A percentile compares a stretch with the other conserved stretches of the same genome.
phyloP scores from a whole-genome alignment of 345 rosid genomes.

The Passiflora organensis region DNA sequence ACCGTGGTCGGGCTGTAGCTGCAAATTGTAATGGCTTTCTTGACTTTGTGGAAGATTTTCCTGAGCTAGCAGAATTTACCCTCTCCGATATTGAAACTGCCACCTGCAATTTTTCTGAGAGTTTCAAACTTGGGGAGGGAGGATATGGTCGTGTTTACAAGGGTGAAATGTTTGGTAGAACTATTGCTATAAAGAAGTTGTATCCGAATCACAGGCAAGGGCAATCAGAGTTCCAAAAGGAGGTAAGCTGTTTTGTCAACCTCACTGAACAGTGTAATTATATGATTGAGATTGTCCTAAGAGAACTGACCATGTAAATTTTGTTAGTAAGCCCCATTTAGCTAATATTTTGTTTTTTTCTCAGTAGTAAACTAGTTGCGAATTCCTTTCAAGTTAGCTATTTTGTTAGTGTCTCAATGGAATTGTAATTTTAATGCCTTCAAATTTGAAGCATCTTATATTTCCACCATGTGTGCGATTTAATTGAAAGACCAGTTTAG shows the following conservation, averaged over 20 bases:
- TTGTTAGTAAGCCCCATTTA: no score
- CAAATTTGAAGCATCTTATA: no score
- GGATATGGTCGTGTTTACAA: conserved; percentile 65
- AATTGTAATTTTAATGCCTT: no score
- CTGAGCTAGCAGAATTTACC: conserved; percentile 54
- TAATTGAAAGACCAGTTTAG: no score
- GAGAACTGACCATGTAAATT: no score
- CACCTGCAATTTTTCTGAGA: conserved; percentile 69
- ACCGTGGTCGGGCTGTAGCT: conserved; percentile 37
- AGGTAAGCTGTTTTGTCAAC: conserved; percentile 34
- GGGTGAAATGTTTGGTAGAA: conserved; percentile 83
- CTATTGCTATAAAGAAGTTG: conserved; percentile 62
- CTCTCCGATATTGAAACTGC: conserved; percentile 53
- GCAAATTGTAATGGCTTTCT: conserved; percentile 39
- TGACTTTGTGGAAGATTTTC: conserved; percentile 47
- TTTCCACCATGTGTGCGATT: no score
- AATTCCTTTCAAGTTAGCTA: no score
- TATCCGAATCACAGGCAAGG: conserved; percentile 61
- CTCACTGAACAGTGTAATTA: not conserved
- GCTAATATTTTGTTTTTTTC: no score
- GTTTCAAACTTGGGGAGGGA: conserved; percentile 63
- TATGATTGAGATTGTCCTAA: not conserved
- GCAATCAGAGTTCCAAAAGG: conserved; percentile 59
- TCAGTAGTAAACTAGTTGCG: no score
- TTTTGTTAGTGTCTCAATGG: no score